phyloP scores from a whole-genome alignment of 1,139 yeast genomes.

The Suhomyces bokatorum region DNA sequence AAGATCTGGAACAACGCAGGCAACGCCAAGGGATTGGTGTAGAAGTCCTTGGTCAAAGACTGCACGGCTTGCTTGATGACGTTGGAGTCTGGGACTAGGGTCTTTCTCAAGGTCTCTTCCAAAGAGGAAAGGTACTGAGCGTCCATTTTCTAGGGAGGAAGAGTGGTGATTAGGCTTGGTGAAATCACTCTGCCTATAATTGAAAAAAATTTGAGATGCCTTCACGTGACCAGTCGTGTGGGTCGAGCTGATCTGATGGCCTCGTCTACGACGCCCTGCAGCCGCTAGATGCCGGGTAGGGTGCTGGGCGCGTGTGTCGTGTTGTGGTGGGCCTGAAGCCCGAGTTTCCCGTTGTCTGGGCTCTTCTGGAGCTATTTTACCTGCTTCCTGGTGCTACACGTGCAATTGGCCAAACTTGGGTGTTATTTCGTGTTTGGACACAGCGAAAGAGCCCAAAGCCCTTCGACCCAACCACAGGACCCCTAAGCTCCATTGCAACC shows the following conservation, averaged over 20 bases:
- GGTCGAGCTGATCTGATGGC: constrained; percentile 1
- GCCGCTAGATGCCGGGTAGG: too few species aligned
- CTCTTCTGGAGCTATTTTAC: too few species aligned
- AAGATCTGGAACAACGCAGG: constrained; percentile 83
- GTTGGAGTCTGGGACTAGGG: constrained; percentile 73
- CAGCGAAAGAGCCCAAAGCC: too few species aligned
- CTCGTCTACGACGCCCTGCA: neutral
- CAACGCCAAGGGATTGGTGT: constrained; percentile 67
- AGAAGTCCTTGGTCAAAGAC: constrained; percentile 72
- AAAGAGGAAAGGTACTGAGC: constrained; percentile 65
- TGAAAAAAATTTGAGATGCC: constrained; percentile 16
- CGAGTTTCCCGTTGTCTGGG: too few species aligned
- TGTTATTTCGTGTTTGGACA: too few species aligned
- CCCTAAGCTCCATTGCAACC: too few species aligned
- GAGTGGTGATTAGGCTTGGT: constrained; percentile 3
- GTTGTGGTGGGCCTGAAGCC: too few species aligned
- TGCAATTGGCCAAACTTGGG: too few species aligned
- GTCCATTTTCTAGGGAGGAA: constrained; percentile 48
- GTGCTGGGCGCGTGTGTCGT: too few species aligned
- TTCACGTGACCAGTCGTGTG: constrained; percentile 13
- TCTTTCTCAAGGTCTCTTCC: constrained; percentile 76
- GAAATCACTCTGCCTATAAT: constrained; percentile 5
- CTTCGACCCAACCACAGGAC: too few species aligned
- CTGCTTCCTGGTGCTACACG: too few species aligned
- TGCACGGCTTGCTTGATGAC: constrained; percentile 82